Conservation (phyloP, 2,329 filamentous ascomycete species). For the Sporothrix inflata region DNA sequence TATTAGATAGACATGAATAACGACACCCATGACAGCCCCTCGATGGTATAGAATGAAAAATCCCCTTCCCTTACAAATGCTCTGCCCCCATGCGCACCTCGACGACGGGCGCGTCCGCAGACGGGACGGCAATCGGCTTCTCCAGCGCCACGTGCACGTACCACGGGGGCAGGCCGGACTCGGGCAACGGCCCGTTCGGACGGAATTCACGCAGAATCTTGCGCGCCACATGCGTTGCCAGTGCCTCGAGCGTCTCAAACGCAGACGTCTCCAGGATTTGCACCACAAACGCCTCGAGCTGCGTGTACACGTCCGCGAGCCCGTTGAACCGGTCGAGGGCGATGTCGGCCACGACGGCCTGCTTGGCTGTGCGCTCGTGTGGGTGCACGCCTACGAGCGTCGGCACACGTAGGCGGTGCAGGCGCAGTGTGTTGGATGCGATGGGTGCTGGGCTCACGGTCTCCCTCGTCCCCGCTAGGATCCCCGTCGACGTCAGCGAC, state of each 20-base stretch:
- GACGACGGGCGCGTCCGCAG: slow-evolving; percentile 71
- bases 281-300: slow-evolving; percentile 63
- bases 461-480: slow-evolving; percentile 31
- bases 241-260: slow-evolving; percentile 66
- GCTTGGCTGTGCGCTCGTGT: slow-evolving; percentile 62
- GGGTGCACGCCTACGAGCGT: slow-evolving; percentile 72
- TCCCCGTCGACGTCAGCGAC: slow-evolving; percentile 32
- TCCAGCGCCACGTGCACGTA: slow-evolving; percentile 65
- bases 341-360: slow-evolving; percentile 32
- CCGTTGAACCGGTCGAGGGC: slow-evolving; percentile 58
- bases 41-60: neutral
- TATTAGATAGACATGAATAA: neutral
- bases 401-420: slow-evolving; percentile 65
- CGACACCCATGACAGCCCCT: neutral
- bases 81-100: slow-evolving; percentile 51
- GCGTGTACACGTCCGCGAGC: slow-evolving; percentile 54
- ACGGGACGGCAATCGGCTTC: slow-evolving; percentile 74
- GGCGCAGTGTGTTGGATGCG: slow-evolving; percentile 44
- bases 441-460: neutral
- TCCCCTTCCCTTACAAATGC: neutral
- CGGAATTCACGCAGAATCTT: slow-evolving; percentile 51
- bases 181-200: slow-evolving; percentile 36
- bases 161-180: slow-evolving; percentile 44
- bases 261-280: slow-evolving; percentile 60
- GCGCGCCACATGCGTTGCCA: slow-evolving; percentile 54